A percentile compares a stretch with the other conserved stretches of the same genome.
Conservation (phyloP, 2,329 filamentous ascomycete species). For the Aspergillus piperis region DNA sequence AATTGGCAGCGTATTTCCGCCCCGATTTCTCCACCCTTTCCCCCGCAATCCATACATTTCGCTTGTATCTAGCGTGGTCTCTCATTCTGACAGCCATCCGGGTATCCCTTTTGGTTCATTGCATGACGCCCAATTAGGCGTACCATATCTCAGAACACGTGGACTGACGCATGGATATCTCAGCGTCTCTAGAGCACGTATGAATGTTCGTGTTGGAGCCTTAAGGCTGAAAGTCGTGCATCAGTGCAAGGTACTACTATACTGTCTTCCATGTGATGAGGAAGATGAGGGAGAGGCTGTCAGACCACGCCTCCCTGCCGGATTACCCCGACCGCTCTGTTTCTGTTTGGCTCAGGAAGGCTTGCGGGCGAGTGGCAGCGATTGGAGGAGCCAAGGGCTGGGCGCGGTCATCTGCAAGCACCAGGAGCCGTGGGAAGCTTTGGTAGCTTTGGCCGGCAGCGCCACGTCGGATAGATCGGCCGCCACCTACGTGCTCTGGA, state of each 20-base stretch:
- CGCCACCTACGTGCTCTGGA: slow-evolving; percentile 1
- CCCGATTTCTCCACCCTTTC: no score
- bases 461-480: not conserved
- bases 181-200: not conserved
- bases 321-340: not conserved
- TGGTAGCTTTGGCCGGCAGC: not conserved
- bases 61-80: not conserved
- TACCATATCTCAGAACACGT: not conserved
- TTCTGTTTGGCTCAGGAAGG: not conserved
- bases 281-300: not conserved
- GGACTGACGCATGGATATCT: not conserved
- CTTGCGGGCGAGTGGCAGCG: not conserved
- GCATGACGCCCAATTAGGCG: not conserved
- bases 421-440: not conserved
- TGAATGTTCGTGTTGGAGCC: not conserved
- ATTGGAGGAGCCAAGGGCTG: not conserved
- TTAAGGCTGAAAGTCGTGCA: not conserved
- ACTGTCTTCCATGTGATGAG: not conserved
- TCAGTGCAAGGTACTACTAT: no score
- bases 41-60: not conserved
- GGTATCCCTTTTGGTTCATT: not conserved
- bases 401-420: not conserved
- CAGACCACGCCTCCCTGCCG: not conserved
- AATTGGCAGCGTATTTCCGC: no score
- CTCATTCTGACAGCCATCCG: not conserved